Percentiles rank a stretch among this genome's conserved stretches.
These are phyloP conservation scores for Gentiana dahurica DNA, from an alignment of 257 asterid species.

Conservation along the genomic window DNA sequence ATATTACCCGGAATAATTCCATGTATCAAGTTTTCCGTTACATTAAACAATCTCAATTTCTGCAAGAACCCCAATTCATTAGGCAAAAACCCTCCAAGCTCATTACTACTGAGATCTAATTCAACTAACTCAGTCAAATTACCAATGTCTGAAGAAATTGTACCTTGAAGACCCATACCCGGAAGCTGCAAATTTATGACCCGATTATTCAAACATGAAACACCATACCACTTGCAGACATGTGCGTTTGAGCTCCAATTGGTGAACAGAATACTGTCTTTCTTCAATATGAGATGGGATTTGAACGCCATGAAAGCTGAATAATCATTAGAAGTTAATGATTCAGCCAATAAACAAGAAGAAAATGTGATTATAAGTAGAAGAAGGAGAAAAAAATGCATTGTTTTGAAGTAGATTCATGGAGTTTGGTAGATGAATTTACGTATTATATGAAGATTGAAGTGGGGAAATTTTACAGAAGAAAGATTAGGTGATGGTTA, in stretches of 20 bases:
- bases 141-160: neutral
- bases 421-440: too few species aligned
- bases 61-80: slow-evolving; percentile 26
- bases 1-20: slow-evolving; percentile 25
- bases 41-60: slow-evolving; percentile 17
- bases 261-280: slow-evolving; percentile 15
- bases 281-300: neutral
- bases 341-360: too few species aligned
- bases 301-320: slow-evolving; percentile 24
- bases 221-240: slow-evolving; percentile 32
- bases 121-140: too few species aligned
- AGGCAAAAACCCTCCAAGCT: slow-evolving; percentile 21
- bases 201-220: slow-evolving; percentile 21
- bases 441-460: too few species aligned
- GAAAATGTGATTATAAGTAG: too few species aligned
- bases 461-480: too few species aligned
- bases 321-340: slow-evolving; percentile 10
- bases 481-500: too few species aligned
- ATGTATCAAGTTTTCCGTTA: slow-evolving; percentile 18
- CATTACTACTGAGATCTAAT: slow-evolving; percentile 14
- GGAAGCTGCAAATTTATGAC: slow-evolving; percentile 20
- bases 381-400: too few species aligned
- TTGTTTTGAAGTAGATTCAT: too few species aligned
- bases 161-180: slow-evolving; percentile 21
- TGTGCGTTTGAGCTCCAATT: slow-evolving; percentile 29